A percentile compares a stretch with the other conserved stretches of the same genome.
Evolutionary conservation across 208 protist species (phyloP).

Genomic region (Leishmania major): DNA sequence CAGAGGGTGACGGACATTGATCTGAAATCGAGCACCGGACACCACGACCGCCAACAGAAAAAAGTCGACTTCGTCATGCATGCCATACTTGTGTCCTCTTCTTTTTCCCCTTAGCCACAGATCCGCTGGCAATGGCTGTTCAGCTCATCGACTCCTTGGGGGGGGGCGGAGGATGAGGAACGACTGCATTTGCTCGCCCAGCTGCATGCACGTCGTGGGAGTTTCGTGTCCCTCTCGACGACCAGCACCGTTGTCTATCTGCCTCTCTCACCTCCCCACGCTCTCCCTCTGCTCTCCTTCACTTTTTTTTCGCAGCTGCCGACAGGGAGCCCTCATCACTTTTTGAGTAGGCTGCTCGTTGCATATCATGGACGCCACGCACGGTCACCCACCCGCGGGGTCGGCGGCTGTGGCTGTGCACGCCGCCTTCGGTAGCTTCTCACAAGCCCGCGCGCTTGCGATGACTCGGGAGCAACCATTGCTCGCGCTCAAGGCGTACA

Average conservation of each 20-base stretch:
- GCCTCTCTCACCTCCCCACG: neutral
- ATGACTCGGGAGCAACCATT: slow-evolving; percentile 27
- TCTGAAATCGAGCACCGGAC: neutral
- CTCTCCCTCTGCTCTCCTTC: neutral
- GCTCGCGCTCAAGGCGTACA: slow-evolving; percentile 47
- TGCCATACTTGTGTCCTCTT: neutral
- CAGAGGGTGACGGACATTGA: neutral
- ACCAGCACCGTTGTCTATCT: neutral
- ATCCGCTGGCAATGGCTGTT: neutral
- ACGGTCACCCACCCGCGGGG: neutral
- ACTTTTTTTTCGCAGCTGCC: neutral
- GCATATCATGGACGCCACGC: neutral
- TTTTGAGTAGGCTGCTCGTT: neutral
- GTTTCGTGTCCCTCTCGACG: neutral
- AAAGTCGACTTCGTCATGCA: neutral
- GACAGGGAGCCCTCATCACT: neutral
- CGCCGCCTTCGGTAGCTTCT: neutral
- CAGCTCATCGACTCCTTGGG: neutral
- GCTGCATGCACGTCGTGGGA: neutral
- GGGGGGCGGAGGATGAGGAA: neutral
- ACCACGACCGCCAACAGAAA: neutral
- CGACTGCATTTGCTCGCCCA: neutral
- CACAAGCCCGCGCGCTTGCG: slow-evolving; percentile 23
- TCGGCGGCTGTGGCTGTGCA: neutral
- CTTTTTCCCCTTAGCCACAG: neutral